Percentiles rank a stretch among this genome's conserved stretches.
These are phyloP conservation scores for Lithocarpus polystachyus DNA, from an alignment of 306 rosid genomes.

Conservation along the genomic window DNA sequence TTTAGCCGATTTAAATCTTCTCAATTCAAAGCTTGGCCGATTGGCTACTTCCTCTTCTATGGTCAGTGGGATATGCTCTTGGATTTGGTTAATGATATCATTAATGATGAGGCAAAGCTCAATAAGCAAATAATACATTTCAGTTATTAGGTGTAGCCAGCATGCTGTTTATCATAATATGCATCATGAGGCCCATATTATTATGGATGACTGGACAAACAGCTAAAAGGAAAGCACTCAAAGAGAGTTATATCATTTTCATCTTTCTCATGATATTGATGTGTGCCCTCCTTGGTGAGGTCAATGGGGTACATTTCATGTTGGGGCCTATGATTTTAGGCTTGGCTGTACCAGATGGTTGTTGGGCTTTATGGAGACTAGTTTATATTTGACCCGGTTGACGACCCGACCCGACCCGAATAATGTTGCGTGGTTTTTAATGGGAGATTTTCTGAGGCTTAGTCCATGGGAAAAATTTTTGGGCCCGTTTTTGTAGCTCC, in stretches of 20 bases:
- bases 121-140: fast-evolving
- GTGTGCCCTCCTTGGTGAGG: slow-evolving; percentile 34
- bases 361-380: too few species aligned
- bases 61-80: slow-evolving; percentile 37
- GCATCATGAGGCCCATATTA: slow-evolving; percentile 39
- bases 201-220: slow-evolving; percentile 36
- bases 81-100: fast-evolving
- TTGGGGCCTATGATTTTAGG: slow-evolving; percentile 55
- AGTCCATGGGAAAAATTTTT: too few species aligned
- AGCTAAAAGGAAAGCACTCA: slow-evolving; percentile 24
- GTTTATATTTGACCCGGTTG: too few species aligned
- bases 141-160: background rate
- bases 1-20: slow-evolving; percentile 48
- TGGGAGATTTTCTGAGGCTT: too few species aligned
- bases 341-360: slow-evolving; percentile 60
- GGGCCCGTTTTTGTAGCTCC: too few species aligned
- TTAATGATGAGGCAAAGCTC: background rate
- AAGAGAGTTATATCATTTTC: slow-evolving; percentile 20
- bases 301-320: slow-evolving; percentile 39
- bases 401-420: too few species aligned
- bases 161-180: slow-evolving; percentile 18
- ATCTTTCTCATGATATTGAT: slow-evolving; percentile 40
- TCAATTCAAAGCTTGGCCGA: slow-evolving; percentile 62
- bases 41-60: slow-evolving; percentile 44
- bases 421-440: too few species aligned